phyloP scores from a whole-genome alignment of 768 basidiomycete genomes.

The Agaricus bisporus region DNA sequence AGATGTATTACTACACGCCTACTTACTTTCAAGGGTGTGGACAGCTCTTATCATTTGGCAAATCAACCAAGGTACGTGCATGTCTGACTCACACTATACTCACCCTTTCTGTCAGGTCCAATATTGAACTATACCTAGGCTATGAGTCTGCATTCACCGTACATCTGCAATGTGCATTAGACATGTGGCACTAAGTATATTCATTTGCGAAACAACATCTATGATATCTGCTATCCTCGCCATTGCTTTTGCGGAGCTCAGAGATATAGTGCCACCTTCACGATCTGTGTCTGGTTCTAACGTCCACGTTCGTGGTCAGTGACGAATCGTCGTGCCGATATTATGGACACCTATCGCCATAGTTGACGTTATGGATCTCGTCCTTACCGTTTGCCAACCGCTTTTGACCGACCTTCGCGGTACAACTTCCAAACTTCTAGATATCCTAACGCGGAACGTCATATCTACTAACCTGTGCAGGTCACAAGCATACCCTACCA shows the following conservation, averaged over 20 bases:
- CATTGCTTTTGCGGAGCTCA: conserved; percentile 8
- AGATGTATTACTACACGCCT: conserved; percentile 1
- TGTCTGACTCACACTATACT: background rate
- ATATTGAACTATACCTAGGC: conserved; percentile 22
- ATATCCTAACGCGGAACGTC: conserved; percentile 19
- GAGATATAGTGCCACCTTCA: conserved; percentile 13
- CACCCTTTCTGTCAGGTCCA: conserved; percentile 12
- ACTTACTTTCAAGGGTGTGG: conserved; percentile 16
- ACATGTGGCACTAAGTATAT: conserved; percentile 10
- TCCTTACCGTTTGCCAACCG: conserved; percentile 15
- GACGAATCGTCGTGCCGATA: no score
- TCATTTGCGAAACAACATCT: conserved; percentile 13
- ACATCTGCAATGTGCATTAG: conserved; percentile 11
- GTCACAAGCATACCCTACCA: background rate
- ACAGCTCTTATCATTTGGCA: conserved; percentile 20
- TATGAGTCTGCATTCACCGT: conserved; percentile 14
- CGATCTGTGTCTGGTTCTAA: background rate
- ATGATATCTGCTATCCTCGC: conserved; percentile 15
- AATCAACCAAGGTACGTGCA: conserved; percentile 20
- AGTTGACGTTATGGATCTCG: conserved; percentile 14
- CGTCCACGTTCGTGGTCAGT: conserved; percentile 6
- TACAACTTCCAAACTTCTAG: conserved; percentile 11
- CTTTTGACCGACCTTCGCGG: background rate
- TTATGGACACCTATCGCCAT: background rate
- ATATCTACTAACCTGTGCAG: conserved; percentile 23